Conservation (phyloP, 2,329 filamentous ascomycete species). For the Fusarium sp. region DNA sequence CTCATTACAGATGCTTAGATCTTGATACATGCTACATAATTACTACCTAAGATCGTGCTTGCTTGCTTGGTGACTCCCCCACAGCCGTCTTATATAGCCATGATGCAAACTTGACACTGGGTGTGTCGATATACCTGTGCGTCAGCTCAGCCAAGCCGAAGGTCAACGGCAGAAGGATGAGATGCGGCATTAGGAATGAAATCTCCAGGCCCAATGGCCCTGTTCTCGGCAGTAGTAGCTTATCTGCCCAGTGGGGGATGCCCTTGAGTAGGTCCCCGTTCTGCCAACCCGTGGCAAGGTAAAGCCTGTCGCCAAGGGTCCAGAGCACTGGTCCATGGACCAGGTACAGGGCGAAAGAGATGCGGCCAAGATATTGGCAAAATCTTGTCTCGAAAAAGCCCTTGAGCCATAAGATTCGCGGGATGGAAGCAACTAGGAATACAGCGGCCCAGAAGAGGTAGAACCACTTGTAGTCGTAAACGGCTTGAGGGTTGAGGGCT, state of each 20-base stretch:
- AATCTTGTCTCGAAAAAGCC: constrained; percentile 69
- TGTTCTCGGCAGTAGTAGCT: constrained; percentile 63
- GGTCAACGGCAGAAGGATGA: constrained; percentile 70
- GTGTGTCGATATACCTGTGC: constrained; percentile 69
- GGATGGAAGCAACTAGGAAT: constrained; percentile 66
- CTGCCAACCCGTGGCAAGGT: constrained; percentile 69
- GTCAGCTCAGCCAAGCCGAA: constrained; percentile 68
- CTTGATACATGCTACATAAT: neutral
- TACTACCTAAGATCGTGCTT: constrained; percentile 30
- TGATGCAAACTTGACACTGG: constrained; percentile 67
- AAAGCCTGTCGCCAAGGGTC: constrained; percentile 72
- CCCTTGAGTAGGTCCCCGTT: constrained; percentile 61
- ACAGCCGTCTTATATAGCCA: constrained; percentile 67
- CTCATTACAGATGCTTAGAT: neutral
- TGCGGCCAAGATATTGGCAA: constrained; percentile 71
- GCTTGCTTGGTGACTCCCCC: constrained; percentile 25
- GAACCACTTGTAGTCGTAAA: constrained; percentile 76
- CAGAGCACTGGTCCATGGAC: constrained; percentile 73
- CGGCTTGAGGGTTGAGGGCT: constrained; percentile 72
- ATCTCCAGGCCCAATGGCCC: constrained; percentile 73
- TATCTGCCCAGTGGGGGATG: constrained; percentile 68
- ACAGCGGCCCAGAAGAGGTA: constrained; percentile 72
- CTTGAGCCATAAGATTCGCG: constrained; percentile 69
- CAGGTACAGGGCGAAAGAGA: constrained; percentile 73
- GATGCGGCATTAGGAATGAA: constrained; percentile 68